Percentiles rank a stretch among this genome's conserved stretches.
phyloP scores from a whole-genome alignment of 768 basidiomycete species.

The Nidula microcarpa region DNA sequence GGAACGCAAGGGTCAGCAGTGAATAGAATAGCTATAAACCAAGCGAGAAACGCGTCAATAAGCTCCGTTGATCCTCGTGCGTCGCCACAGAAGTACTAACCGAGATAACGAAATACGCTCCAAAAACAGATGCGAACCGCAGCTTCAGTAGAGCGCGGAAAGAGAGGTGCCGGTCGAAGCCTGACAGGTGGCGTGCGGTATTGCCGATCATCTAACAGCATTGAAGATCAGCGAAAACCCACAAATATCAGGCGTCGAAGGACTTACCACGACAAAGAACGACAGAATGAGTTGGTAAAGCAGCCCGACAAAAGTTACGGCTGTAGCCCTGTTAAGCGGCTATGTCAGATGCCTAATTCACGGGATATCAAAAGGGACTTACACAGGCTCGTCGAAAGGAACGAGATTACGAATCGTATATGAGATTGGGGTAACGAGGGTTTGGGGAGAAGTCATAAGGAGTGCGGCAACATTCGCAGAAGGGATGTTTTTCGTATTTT shows the following conservation, averaged over 20 bases:
- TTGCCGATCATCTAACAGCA: slow-evolving; percentile 26
- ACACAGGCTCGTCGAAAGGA: slow-evolving; percentile 64
- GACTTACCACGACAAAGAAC: slow-evolving; percentile 34
- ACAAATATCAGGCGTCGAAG: neutral
- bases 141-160: slow-evolving; percentile 27
- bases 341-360: neutral
- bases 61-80: no score
- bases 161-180: slow-evolving; percentile 25
- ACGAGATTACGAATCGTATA: slow-evolving; percentile 48
- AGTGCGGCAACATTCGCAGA: slow-evolving; percentile 23
- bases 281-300: slow-evolving; percentile 51
- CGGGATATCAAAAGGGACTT: slow-evolving; percentile 17
- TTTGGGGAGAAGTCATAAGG: slow-evolving; percentile 45
- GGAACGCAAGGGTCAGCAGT: slow-evolving; percentile 58
- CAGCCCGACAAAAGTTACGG: slow-evolving; percentile 52
- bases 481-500: slow-evolving; percentile 12
- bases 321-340: slow-evolving; percentile 38
- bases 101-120: slow-evolving; percentile 33
- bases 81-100: slow-evolving; percentile 16
- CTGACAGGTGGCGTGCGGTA: slow-evolving; percentile 34
- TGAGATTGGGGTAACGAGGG: slow-evolving; percentile 43
- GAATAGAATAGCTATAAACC: slow-evolving; percentile 53
- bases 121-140: slow-evolving; percentile 25
- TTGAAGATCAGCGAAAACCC: neutral
- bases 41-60: no score